Evolutionary conservation across 2,329 filamentous ascomycete species (phyloP), one percentile per base, ranked within the genome.

Genomic region (Seiridium unicorne): DNA sequence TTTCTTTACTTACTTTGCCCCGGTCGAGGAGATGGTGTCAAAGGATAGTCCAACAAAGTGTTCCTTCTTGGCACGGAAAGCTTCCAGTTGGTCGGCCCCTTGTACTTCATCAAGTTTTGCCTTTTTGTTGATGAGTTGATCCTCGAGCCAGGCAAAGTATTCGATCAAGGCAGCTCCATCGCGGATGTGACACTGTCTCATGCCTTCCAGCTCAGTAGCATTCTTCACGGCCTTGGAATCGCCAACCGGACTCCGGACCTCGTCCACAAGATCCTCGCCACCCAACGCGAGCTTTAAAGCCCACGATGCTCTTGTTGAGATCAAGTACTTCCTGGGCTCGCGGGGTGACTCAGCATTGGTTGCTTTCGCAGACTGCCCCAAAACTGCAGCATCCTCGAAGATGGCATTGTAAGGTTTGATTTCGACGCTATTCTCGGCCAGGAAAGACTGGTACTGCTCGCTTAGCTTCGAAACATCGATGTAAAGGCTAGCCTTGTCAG

Each of bases 141-240:
- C 86, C 74, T 99, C 95, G 3, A 99, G 84, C 95, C 95, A 99
- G 10, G 95, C 92, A 74, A 99, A 97, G 74, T 93, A 99, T 72
- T 97, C 88, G 59, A 87, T 93, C 62, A 98, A 76, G 2, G 95
- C 94, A 51, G 92, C 93, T 51, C 95, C 95, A 70, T 99, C 95
- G 64, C 95, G 88, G 66, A 98, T 87, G 72, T 99, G 95, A 72
- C 95, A 98, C 60, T 90, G 86, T 62, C 93, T 86, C 95, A 99
- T 98, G 62, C 95, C 95, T 68, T 92, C 87, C 49, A 97, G 79
- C 73, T 99, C 95, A 0, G 85, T 88, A 59, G 92, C 87, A 68
- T 97, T 99, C 79, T 99, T 99, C 73, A 98, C 81, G 6, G 95
- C 93, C 78, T 99, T 99, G 42, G 93, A 87, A 75, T 97, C 93